These are phyloP conservation scores for Paralagenidium karlingii DNA, from an alignment of 352 stramenopile genomes.

Conservation along the genomic window DNA sequence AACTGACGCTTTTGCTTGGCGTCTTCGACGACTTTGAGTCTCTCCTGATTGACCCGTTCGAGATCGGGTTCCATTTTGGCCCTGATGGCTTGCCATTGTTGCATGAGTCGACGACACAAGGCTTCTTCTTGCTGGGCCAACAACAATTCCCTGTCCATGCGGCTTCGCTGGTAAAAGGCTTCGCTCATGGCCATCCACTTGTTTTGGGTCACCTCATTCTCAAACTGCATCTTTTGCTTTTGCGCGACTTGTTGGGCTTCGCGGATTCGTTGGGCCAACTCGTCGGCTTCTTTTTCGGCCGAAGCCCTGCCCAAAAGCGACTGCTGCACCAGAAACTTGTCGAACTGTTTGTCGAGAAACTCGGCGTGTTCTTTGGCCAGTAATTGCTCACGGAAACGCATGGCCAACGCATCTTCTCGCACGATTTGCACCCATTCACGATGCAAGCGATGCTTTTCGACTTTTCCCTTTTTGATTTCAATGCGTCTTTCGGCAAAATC, in stretches of 20 bases:
- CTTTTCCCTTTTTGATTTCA: constrained; percentile 71
- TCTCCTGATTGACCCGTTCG: constrained; percentile 24
- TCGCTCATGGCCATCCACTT: constrained; percentile 51
- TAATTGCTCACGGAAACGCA: constrained; percentile 40
- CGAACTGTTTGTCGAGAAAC: constrained; percentile 35
- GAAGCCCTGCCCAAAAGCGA: constrained; percentile 27
- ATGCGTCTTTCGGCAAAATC: constrained; percentile 52
- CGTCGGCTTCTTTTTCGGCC: constrained; percentile 26
- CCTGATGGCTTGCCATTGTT: constrained; percentile 17
- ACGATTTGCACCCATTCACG: constrained; percentile 59
- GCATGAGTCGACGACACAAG: constrained; percentile 17
- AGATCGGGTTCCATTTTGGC: constrained; percentile 23
- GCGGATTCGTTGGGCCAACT: constrained; percentile 20
- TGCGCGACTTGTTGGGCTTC: constrained; percentile 32
- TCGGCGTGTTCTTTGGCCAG: constrained; percentile 21
- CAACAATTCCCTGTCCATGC: constrained; percentile 34
- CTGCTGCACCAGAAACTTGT: constrained; percentile 53
- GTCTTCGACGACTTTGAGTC: constrained; percentile 39
- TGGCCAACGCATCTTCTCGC: constrained; percentile 42
- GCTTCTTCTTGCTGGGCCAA: constrained; percentile 19
- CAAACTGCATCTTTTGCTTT: constrained; percentile 26
- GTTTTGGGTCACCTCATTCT: constrained; percentile 45
- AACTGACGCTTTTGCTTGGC: constrained; percentile 27
- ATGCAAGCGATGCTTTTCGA: constrained; percentile 59
- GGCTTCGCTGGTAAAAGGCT: constrained; percentile 20